Evolutionary conservation across 805 yeast species (phyloP).

Genomic region (Saccharomycopsis schoenii): DNA sequence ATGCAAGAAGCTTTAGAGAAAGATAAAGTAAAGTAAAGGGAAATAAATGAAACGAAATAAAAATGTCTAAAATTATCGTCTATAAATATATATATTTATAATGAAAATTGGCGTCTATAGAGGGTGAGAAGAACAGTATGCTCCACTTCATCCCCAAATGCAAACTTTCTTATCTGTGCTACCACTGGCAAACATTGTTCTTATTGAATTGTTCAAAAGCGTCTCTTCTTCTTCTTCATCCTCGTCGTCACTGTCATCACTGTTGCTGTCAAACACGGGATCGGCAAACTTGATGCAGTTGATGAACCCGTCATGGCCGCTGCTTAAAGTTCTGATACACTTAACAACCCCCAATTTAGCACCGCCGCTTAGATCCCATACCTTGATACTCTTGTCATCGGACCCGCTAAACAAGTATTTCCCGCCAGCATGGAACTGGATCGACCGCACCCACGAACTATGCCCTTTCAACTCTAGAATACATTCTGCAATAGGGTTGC

Average conservation of each 20-base stretch:
- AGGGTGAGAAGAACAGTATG: too few relatives aligned
- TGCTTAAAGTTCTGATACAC: conserved; percentile 41
- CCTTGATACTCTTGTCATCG: conserved; percentile 66
- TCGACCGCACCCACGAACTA: conserved; percentile 73
- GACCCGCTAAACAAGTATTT: conserved; percentile 57
- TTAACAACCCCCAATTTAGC: conserved; percentile 26
- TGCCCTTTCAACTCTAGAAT: conserved; percentile 61
- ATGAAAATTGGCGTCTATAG: too few relatives aligned
- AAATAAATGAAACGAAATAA: neutral
- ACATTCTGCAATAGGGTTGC: conserved; percentile 51
- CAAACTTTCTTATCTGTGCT: conserved; percentile 32
- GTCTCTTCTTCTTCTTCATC: conserved; percentile 22
- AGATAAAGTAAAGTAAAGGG: neutral
- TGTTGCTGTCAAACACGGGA: conserved; percentile 24
- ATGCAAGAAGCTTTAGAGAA: neutral
- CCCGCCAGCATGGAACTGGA: conserved; percentile 69
- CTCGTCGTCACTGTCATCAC: conserved; percentile 15
- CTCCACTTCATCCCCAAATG: conserved; percentile 26
- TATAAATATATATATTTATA: neutral
- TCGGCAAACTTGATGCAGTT: conserved; percentile 50
- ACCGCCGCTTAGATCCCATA: conserved; percentile 64
- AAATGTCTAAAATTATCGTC: neutral
- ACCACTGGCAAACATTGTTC: conserved; percentile 35
- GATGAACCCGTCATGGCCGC: conserved; percentile 68
- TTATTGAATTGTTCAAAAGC: conserved; percentile 13